Evolutionary conservation across 805 yeast species (phyloP), one percentile per base, ranked within the genome.

Genomic region (Kodamaea sagamina): DNA sequence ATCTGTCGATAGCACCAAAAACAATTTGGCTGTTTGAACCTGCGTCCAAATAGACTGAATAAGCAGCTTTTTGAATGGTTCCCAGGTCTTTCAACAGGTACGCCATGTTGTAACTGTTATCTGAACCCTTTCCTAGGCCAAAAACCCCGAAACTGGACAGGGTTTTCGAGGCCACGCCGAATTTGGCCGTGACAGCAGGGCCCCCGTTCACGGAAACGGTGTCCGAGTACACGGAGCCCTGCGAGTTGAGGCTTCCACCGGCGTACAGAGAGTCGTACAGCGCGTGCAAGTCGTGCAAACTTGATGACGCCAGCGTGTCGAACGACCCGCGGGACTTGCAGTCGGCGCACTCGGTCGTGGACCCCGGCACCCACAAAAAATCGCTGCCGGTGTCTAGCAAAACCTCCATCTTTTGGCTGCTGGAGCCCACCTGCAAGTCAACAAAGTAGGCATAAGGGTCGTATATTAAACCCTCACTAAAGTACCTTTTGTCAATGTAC

Each of bases 1-100:
- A 53, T 3, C 38, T 32, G 42, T 57, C 58, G 15, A 54, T 47
- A 10, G 53, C 58, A 7, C 60, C 60, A 34, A 55, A 55, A 11
- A 53, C 36, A 13, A 57, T 28, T 3, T 51, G 32, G 10, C 60
- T 58, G 29, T 11, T 7, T 16, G 19, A 6, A 37, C 53, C 17
- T 18, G 32, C 44, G 39, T 47, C 48, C 44, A 55, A 42, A 39
- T 50, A 52, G n/a, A 52, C n/a, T 9, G 53, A 49, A 31, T 49
- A 51, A 7, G 47, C 45, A 6, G 51, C 46, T 15, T 35, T 45
- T 4, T 21, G 4, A 22, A 46, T 51, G 11, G 32, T 6, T 1
- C 51, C 51, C 12, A 41, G 44, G 18, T 39, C 17, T 13, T 43
- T 42, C 38, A 50, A 34, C 7, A 9, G 29, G 17, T 11, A 24